A percentile compares a stretch with the other conserved stretches of the same genome.
Evolutionary conservation across 1,284 basidiomycete species (phyloP).

Genomic region (Ustilago vetiveriae): DNA sequence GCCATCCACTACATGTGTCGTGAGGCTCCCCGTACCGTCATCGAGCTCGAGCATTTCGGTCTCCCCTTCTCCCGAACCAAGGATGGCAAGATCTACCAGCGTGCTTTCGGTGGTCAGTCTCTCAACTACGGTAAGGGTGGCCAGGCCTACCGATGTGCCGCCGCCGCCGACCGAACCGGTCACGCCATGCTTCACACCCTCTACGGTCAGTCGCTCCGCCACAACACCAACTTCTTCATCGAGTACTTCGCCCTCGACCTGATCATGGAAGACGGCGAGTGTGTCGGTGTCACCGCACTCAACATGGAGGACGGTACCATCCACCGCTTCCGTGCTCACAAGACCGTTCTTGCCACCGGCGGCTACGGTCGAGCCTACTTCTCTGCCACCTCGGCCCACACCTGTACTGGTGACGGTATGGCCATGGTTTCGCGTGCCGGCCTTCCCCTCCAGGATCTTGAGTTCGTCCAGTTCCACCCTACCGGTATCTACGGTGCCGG

Average conservation of each 20-base stretch:
- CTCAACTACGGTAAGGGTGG: slow-evolving; percentile 97
- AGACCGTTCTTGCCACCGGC: slow-evolving; percentile 97
- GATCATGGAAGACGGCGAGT: slow-evolving; percentile 98
- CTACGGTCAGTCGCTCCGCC: slow-evolving; percentile 97
- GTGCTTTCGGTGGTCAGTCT: slow-evolving; percentile 98
- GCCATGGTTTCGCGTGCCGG: slow-evolving; percentile 98
- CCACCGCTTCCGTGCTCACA: slow-evolving; percentile 97
- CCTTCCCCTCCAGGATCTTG: slow-evolving; percentile 93
- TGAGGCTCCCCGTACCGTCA: slow-evolving; percentile 91
- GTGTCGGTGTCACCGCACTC: slow-evolving; percentile 97
- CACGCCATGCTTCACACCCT: slow-evolving; percentile 98
- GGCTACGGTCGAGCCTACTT: slow-evolving; percentile 99
- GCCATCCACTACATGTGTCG: slow-evolving; percentile 99
- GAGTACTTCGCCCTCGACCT: slow-evolving; percentile 96
- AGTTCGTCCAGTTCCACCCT: slow-evolving; percentile 99
- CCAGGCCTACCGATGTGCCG: slow-evolving; percentile 98
- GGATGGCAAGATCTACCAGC: slow-evolving; percentile 99
- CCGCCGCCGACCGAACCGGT: slow-evolving; percentile 97
- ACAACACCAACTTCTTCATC: slow-evolving; percentile 99
- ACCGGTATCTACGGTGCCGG: slow-evolving; percentile 99
- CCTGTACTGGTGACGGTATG: slow-evolving; percentile 98
- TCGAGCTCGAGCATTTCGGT: slow-evolving; percentile 97
- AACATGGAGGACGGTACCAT: slow-evolving; percentile 99
- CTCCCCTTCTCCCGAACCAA: slow-evolving; percentile 98
- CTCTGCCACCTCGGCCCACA: slow-evolving; percentile 98